Base-by-base conservation (phyloP, 768 basidiomycete genomes). In the Lentinula sp. region DNA sequence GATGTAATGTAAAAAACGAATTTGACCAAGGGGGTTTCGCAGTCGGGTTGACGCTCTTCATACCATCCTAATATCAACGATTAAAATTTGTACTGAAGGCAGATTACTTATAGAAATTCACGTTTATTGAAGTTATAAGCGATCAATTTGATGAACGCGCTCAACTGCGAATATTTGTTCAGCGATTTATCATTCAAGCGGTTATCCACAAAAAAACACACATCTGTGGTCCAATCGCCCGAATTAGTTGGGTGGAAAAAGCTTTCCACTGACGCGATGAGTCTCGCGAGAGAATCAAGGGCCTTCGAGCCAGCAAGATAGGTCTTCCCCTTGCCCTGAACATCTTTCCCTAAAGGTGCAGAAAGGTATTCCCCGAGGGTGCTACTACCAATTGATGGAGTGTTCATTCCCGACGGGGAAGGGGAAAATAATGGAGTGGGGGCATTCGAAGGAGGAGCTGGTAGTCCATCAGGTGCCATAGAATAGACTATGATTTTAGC, bases 221-320 rank as follows among this genome's bases (percentile, higher is more conserved):
- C 87, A 76, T 90, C 87, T 56, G 80, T 74, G 4, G 91, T 91
- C 88, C 91, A 94, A 10, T 82, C 77, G 8, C 93, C 93, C 1
- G 90, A 90, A 68, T 93, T 94, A 9, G 87, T 87, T 0, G 93
- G 93, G 69, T 95, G 93, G 74, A 95, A 96, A 75, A 93, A 94
- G 60, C 86, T 87, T 72, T 96, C 94, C 32, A 86, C 90, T 5
- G 91, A 92, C 6, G 90, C 90, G 65, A 96, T 85, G 63, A 96
- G 75, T 70, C 87, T 87, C 10, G 85, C 85, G n/a, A 96, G 74
- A 7, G 92, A 90, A 70, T 95, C 93, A 60, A 96, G 74, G 3
- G 93, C 91, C 70, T 85, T 90, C 23, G 85, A 90, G 12, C 94
- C 94, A 13, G 81, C 94, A n/a, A 94, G 74, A 70, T 87, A 93